Percentiles rank a stretch among this genome's conserved stretches.
Conservation (phyloP, 345 rosid species). For the Hibiscus trionum region DNA sequence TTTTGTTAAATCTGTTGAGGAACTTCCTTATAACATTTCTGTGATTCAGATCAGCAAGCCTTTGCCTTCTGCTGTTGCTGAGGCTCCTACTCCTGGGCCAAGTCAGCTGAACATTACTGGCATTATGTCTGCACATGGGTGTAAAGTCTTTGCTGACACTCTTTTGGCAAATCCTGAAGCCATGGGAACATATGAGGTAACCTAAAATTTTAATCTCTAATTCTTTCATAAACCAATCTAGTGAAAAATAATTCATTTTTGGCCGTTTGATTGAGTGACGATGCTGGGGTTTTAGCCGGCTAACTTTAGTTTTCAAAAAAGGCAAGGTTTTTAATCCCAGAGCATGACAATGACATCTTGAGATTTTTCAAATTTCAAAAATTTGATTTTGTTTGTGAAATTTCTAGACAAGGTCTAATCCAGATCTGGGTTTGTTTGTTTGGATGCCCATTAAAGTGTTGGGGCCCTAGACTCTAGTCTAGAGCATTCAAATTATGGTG, state of each 20-base stretch:
- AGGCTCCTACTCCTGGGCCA: conserved; percentile 86
- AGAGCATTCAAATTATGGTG: background rate
- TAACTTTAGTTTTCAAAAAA: background rate
- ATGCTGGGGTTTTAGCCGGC: background rate
- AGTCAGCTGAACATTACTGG: conserved; percentile 56
- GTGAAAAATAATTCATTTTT: conserved; percentile 35
- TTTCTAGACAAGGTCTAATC: conserved; percentile 1
- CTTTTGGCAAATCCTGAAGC: conserved; percentile 53
- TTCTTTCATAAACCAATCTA: background rate
- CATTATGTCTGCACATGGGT: conserved; percentile 85
- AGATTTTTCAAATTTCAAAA: background rate
- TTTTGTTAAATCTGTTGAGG: conserved; percentile 66
- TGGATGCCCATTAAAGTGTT: background rate
- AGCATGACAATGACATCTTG: background rate
- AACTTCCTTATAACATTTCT: conserved; percentile 77
- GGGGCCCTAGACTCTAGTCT: background rate
- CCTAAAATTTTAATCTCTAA: background rate
- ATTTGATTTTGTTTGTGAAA: background rate
- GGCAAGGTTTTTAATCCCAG: background rate
- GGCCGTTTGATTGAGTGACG: conserved; percentile 58
- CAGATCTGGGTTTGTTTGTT: conserved; percentile 5
- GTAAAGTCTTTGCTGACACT: conserved; percentile 78
- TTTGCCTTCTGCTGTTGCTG: conserved; percentile 62
- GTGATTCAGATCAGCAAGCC: conserved; percentile 74
- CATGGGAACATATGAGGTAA: conserved; percentile 57